Evolutionary conservation across 2,329 filamentous ascomycete genomes (phyloP).

Genomic region (Neonectria magnoliae): DNA sequence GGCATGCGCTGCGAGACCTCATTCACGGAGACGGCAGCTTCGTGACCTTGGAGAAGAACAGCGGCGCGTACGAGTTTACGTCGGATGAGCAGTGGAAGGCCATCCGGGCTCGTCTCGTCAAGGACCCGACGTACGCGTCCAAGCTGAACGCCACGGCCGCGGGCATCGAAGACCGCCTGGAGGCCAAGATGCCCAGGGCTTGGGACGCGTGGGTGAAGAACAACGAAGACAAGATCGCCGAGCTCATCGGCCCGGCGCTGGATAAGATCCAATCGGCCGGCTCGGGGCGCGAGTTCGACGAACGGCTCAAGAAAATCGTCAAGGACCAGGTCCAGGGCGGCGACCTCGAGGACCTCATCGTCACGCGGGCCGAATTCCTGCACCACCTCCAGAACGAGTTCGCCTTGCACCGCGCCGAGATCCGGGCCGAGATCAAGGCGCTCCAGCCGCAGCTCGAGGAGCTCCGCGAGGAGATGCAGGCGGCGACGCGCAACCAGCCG

Average conservation of each 20-base stretch:
- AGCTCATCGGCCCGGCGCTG: conserved; percentile 44
- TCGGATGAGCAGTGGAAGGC: conserved; percentile 60
- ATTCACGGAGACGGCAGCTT: conserved; percentile 61
- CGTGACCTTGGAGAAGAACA: conserved; percentile 56
- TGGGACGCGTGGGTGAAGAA: conserved; percentile 65
- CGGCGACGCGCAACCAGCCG: conserved; percentile 38
- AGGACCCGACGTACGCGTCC: conserved; percentile 44
- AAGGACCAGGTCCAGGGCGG: conserved; percentile 49
- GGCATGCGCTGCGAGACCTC: conserved; percentile 68
- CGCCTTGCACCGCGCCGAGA: conserved; percentile 49
- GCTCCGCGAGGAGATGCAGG: conserved; percentile 44
- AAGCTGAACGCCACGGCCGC: conserved; percentile 43
- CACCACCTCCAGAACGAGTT: conserved; percentile 53
- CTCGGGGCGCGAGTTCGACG: conserved; percentile 48
- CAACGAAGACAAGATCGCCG: conserved; percentile 55
- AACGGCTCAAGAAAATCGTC: conserved; percentile 49
- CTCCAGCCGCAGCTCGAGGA: conserved; percentile 49
- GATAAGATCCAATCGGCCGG: conserved; percentile 49
- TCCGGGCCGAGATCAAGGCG: conserved; percentile 53
- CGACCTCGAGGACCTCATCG: conserved; percentile 49
- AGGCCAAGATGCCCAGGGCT: conserved; percentile 48
- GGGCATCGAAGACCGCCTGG: conserved; percentile 39
- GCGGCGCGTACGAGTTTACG: conserved; percentile 51
- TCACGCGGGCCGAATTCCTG: conserved; percentile 62
- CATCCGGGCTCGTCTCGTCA: conserved; percentile 54